phyloP scores from a whole-genome alignment of 169 alveolate species.

The Perkinsus olseni region DNA sequence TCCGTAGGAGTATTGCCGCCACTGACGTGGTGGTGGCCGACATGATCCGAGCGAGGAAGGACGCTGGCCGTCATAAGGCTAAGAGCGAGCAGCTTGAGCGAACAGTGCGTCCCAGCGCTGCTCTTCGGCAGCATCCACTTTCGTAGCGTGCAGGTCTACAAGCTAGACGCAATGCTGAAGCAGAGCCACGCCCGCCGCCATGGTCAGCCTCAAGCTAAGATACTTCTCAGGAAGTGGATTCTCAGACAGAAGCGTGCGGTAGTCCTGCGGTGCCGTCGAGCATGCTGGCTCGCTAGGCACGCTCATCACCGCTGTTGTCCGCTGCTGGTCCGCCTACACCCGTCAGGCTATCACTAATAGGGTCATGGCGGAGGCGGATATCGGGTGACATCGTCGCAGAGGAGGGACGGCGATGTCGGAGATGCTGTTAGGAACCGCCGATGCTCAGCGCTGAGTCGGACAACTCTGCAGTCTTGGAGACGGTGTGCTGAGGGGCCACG shows the following conservation, averaged over 20 bases:
- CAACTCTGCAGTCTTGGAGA: too few relatives aligned
- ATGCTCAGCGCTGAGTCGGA: too few relatives aligned
- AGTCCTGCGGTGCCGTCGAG: background rate
- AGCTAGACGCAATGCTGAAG: background rate
- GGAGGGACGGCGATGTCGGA: background rate
- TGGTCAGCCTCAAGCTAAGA: background rate
- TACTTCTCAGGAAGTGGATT: background rate
- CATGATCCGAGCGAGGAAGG: background rate
- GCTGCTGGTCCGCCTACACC: background rate
- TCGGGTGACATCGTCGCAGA: background rate
- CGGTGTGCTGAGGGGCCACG: too few relatives aligned
- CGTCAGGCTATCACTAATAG: background rate
- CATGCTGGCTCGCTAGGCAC: background rate
- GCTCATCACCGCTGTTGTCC: background rate
- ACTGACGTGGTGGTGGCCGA: background rate
- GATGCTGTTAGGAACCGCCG: background rate
- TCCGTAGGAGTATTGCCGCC: background rate
- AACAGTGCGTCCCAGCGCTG: background rate
- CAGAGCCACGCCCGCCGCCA: background rate
- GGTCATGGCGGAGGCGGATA: background rate
- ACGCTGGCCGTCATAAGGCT: background rate
- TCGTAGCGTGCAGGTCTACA: background rate
- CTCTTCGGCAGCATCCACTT: background rate
- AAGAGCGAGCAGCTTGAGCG: background rate
- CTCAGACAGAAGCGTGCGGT: background rate